phyloP scores from a whole-genome alignment of 1,284 basidiomycete genomes.

The Ustilago trichophora region DNA sequence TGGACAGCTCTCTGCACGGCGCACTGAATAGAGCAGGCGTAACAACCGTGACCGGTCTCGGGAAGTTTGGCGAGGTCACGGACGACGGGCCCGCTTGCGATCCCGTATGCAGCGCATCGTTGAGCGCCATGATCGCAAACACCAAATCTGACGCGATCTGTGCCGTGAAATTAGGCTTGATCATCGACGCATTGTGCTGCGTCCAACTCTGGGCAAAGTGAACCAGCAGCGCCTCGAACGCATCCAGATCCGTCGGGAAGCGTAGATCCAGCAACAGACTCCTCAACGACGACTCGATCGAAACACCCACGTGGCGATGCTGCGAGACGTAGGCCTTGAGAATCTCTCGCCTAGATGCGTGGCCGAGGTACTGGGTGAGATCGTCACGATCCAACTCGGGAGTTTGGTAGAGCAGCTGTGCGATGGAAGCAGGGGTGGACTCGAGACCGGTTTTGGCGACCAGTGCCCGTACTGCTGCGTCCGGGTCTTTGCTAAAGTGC shows the following conservation, averaged over 20 bases:
- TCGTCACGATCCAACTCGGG: constrained; percentile 83
- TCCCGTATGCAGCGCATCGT: constrained; percentile 69
- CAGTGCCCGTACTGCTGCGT: constrained; percentile 58
- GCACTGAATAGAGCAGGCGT: constrained; percentile 51
- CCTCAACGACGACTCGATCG: constrained; percentile 87
- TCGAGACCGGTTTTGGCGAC: constrained; percentile 54
- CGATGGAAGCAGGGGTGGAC: constrained; percentile 71
- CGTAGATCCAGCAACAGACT: constrained; percentile 79
- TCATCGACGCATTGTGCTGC: constrained; percentile 74
- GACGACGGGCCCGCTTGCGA: constrained; percentile 8
- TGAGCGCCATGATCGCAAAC: constrained; percentile 84
- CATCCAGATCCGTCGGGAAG: constrained; percentile 76
- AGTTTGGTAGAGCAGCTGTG: constrained; percentile 83
- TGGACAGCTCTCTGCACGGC: constrained; percentile 28
- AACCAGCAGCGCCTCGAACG: constrained; percentile 74
- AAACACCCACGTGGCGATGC: constrained; percentile 82
- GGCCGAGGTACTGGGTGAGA: constrained; percentile 81
- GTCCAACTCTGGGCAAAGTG: constrained; percentile 89
- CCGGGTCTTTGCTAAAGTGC: constrained; percentile 72
- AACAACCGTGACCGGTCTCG: constrained; percentile 14
- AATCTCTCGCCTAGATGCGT: constrained; percentile 75
- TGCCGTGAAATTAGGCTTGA: constrained; percentile 46
- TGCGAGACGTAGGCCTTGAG: constrained; percentile 84
- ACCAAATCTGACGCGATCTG: constrained; percentile 73
- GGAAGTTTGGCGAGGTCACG: constrained; percentile 23